Conservation (phyloP, 805 yeast genomes). For the Candida ulmi region DNA sequence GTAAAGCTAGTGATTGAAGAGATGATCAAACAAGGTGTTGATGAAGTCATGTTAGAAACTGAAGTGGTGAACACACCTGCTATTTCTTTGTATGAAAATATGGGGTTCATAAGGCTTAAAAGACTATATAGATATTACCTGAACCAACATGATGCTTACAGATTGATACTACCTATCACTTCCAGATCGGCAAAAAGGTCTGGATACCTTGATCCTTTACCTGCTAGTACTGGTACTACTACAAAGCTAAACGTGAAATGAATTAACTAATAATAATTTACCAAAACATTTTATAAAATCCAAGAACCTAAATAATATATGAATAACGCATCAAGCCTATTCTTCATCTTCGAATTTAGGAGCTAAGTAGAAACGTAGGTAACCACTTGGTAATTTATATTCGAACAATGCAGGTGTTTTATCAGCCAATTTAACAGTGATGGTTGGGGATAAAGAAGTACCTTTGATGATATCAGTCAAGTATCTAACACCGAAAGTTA, state of each 20-base stretch:
- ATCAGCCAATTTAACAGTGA: constrained; percentile 81
- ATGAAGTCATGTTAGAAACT: constrained; percentile 90
- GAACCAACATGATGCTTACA: constrained; percentile 89
- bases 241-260: neutral
- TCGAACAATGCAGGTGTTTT: constrained; percentile 93
- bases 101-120: constrained; percentile 72
- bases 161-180: constrained; percentile 77
- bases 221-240: neutral
- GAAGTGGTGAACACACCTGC: constrained; percentile 80
- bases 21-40: constrained; percentile 64
- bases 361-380: constrained; percentile 91
- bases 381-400: constrained; percentile 86
- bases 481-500: constrained; percentile 89
- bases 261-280: constrained; percentile 1
- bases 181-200: constrained; percentile 51
- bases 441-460: constrained; percentile 65
- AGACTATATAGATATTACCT: constrained; percentile 82
- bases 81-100: constrained; percentile 57
- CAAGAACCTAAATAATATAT: neutral
- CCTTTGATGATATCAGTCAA: constrained; percentile 90
- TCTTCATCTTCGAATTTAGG: constrained; percentile 96
- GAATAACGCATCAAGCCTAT: constrained; percentile 21
- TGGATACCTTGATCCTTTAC: constrained; percentile 37
- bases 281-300: neutral
- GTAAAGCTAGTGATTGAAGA: constrained; percentile 56